Evolutionary conservation across 2,329 filamentous ascomycete genomes (phyloP).

Genomic region (Mycosphaerelloides madeirae): DNA sequence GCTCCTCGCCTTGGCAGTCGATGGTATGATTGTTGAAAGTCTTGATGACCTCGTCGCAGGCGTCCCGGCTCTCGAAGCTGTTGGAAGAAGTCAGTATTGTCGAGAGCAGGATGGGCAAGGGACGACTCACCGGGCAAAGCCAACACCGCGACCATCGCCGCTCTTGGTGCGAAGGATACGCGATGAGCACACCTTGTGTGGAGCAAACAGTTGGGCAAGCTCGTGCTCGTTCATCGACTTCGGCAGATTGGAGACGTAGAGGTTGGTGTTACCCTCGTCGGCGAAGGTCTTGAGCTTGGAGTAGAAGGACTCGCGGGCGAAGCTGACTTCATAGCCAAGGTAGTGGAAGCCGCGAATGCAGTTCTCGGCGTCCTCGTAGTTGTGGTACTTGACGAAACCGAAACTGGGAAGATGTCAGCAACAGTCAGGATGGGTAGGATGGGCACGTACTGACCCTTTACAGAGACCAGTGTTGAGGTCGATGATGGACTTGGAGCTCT

Average conservation of each 20-base stretch:
- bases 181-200: slow-evolving; percentile 82
- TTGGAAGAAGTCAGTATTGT: slow-evolving; percentile 13
- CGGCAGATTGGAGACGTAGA: slow-evolving; percentile 96
- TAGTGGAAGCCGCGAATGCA: slow-evolving; percentile 95
- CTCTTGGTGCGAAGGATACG: slow-evolving; percentile 83
- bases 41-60: slow-evolving; percentile 84
- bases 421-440: slow-evolving; percentile 8
- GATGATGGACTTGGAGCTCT: slow-evolving; percentile 98
- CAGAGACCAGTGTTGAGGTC: slow-evolving; percentile 88
- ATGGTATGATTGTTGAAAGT: slow-evolving; percentile 70
- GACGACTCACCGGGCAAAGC: slow-evolving; percentile 77
- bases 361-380: slow-evolving; percentile 82
- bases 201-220: slow-evolving; percentile 71
- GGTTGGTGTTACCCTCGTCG: slow-evolving; percentile 83
- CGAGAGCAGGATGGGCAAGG: slow-evolving; percentile 4
- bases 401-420: slow-evolving; percentile 58
- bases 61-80: slow-evolving; percentile 83
- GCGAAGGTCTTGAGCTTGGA: slow-evolving; percentile 91
- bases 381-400: slow-evolving; percentile 92
- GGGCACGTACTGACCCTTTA: slow-evolving; percentile 68
- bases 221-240: slow-evolving; percentile 87
- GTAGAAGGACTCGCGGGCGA: slow-evolving; percentile 98
- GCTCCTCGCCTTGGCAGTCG: slow-evolving; percentile 63
- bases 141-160: slow-evolving; percentile 87
- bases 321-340: slow-evolving; percentile 94